phyloP scores from a whole-genome alignment of 768 basidiomycete species.

The Rubroboletus satanas region DNA sequence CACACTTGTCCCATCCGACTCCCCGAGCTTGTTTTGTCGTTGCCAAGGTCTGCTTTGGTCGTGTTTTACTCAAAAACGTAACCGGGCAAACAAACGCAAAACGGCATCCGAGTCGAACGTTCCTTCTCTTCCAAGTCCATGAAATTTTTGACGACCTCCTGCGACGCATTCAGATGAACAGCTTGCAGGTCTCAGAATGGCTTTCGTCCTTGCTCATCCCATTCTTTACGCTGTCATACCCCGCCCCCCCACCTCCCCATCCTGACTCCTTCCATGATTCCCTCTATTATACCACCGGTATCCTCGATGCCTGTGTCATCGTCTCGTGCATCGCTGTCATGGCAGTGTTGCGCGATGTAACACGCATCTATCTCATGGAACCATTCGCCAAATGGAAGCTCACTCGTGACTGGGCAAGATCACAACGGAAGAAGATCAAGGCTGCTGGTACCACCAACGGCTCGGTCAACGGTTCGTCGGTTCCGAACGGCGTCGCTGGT shows the following conservation, averaged over 20 bases:
- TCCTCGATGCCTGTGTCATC: slow-evolving; percentile 73
- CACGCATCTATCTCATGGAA: slow-evolving; percentile 69
- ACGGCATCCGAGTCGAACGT: slow-evolving; percentile 13
- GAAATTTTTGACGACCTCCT: slow-evolving; percentile 34
- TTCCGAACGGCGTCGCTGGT: slow-evolving; percentile 30
- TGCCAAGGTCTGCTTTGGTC: slow-evolving; percentile 14
- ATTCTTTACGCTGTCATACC: slow-evolving; percentile 74
- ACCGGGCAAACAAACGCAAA: slow-evolving; percentile 33
- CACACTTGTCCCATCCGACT: neutral
- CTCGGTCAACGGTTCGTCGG: slow-evolving; percentile 19
- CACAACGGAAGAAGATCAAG: slow-evolving; percentile 17
- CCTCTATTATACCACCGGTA: slow-evolving; percentile 68
- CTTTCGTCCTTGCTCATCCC: slow-evolving; percentile 56
- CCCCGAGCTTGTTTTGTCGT: slow-evolving; percentile 5
- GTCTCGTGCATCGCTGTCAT: slow-evolving; percentile 81
- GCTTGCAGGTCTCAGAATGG: slow-evolving; percentile 34
- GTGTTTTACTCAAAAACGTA: slow-evolving; percentile 30
- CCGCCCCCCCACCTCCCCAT: slow-evolving; percentile 47
- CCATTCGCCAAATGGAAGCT: slow-evolving; percentile 82
- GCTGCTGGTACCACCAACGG: slow-evolving; percentile 26
- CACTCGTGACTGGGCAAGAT: slow-evolving; percentile 43
- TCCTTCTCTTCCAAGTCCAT: slow-evolving; percentile 23
- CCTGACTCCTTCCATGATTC: slow-evolving; percentile 74
- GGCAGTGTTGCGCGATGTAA: slow-evolving; percentile 78
- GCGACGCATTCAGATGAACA: slow-evolving; percentile 36